Percentiles rank a stretch among this genome's conserved stretches.
Conservation (phyloP, 2,329 filamentous ascomycete genomes). For the Aspergillus unguis region DNA sequence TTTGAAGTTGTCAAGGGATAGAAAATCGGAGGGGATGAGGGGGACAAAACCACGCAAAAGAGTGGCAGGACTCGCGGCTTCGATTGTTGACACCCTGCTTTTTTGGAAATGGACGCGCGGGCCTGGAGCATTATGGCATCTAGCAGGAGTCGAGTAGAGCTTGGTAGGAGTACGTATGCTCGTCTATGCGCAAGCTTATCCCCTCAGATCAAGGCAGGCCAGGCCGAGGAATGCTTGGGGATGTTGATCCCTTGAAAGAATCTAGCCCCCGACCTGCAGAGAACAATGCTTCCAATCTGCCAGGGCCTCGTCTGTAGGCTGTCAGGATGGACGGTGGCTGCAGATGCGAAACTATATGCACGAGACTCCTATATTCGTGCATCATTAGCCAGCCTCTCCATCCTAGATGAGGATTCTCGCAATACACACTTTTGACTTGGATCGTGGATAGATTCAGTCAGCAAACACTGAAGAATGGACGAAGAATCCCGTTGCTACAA, state of each 20-base stretch:
- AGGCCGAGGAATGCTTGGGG: conserved; percentile 7
- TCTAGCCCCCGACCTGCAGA: background rate
- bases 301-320: background rate
- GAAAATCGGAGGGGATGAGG: background rate
- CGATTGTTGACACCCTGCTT: background rate
- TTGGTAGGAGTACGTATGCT: background rate
- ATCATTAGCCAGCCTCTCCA: background rate
- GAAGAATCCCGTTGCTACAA: conserved; percentile 15
- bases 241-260: conserved; percentile 1
- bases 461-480: background rate
- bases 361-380: background rate
- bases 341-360: background rate
- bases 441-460: background rate
- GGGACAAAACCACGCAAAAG: background rate
- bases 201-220: conserved; percentile 2
- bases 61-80: conserved; percentile 1
- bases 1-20: conserved; percentile 8
- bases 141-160: background rate
- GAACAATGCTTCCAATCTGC: background rate
- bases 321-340: background rate
- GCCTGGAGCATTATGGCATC: background rate
- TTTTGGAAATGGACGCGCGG: background rate
- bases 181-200: background rate
- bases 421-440: background rate
- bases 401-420: no score